phyloP scores from a whole-genome alignment of 2,329 filamentous ascomycete species.

The Huntiella omanensis region DNA sequence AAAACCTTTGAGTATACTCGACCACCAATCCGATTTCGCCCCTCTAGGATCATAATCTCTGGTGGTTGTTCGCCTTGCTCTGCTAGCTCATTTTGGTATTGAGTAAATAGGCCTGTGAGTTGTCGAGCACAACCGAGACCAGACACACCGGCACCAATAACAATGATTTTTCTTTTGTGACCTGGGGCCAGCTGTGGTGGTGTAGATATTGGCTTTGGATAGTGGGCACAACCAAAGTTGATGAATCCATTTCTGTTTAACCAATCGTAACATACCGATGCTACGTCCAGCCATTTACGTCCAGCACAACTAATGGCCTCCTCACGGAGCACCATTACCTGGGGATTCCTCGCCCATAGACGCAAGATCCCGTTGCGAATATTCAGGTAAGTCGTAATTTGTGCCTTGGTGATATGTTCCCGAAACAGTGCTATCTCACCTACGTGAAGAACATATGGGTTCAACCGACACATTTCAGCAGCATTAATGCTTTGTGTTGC shows the following conservation, averaged over 20 bases:
- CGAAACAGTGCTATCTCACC: constrained; percentile 69
- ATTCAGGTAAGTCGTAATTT: constrained; percentile 90
- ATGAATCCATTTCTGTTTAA: constrained; percentile 80
- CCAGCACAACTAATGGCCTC: constrained; percentile 87
- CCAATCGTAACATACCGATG: constrained; percentile 83
- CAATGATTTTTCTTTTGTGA: constrained; percentile 51
- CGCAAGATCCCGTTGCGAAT: constrained; percentile 87
- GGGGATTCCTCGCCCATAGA: constrained; percentile 73
- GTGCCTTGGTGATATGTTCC: constrained; percentile 64
- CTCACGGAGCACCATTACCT: constrained; percentile 60
- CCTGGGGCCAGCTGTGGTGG: constrained; percentile 18
- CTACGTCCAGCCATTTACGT: constrained; percentile 71
- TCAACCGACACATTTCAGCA: constrained; percentile 73
- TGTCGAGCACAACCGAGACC: constrained; percentile 85
- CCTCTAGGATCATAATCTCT: constrained; percentile 66
- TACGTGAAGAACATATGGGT: constrained; percentile 71
- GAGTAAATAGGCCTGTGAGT: constrained; percentile 65
- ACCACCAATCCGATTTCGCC: constrained; percentile 70
- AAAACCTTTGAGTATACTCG: constrained; percentile 72
- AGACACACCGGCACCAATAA: constrained; percentile 88
- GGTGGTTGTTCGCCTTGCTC: constrained; percentile 50
- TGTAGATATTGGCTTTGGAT: constrained; percentile 31
- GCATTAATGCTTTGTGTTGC: constrained; percentile 82
- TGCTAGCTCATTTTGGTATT: constrained; percentile 52
- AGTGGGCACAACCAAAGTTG: constrained; percentile 69